Evolutionary conservation across 768 basidiomycete genomes (phyloP).

Genomic region (Lentinula sp.): DNA sequence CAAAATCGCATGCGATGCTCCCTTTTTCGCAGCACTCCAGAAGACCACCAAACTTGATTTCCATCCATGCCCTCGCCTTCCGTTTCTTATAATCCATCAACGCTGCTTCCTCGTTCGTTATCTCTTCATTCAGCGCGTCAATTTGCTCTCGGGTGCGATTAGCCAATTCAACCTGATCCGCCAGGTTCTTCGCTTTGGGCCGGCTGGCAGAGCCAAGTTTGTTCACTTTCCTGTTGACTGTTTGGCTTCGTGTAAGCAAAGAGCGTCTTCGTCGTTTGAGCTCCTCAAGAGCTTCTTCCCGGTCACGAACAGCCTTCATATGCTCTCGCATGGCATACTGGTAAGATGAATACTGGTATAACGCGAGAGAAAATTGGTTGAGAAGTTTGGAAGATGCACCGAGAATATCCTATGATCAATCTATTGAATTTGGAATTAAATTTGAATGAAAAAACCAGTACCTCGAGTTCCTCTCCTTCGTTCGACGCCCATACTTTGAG

Average conservation of each 20-base stretch:
- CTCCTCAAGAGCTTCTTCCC: constrained; percentile 80
- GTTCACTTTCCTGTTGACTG: constrained; percentile 80
- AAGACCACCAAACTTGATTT: constrained; percentile 83
- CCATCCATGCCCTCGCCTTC: constrained; percentile 64
- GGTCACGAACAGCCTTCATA: constrained; percentile 77
- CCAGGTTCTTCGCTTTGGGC: constrained; percentile 37
- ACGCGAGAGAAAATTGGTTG: constrained; percentile 57
- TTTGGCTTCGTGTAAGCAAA: constrained; percentile 65
- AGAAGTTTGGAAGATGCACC: constrained; percentile 66
- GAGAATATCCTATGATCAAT: constrained; percentile 57
- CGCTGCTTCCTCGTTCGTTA: constrained; percentile 74
- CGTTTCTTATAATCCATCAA: constrained; percentile 80
- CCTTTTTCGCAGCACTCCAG: constrained; percentile 84
- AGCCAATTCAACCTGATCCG: constrained; percentile 64
- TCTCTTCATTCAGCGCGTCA: constrained; percentile 69
- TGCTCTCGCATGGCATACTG: constrained; percentile 64
- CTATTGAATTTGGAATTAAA: not conserved
- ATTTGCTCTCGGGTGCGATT: constrained; percentile 74
- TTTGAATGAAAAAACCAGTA: constrained; percentile 20
- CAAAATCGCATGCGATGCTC: constrained; percentile 45
- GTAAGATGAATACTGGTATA: constrained; percentile 65
- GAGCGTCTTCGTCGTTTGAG: constrained; percentile 63
- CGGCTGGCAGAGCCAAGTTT: constrained; percentile 91
- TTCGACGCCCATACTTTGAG: constrained; percentile 67
- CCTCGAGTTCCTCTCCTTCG: constrained; percentile 79